Conservation (phyloP, 257 asterid genomes). For the Plantago major region DNA sequence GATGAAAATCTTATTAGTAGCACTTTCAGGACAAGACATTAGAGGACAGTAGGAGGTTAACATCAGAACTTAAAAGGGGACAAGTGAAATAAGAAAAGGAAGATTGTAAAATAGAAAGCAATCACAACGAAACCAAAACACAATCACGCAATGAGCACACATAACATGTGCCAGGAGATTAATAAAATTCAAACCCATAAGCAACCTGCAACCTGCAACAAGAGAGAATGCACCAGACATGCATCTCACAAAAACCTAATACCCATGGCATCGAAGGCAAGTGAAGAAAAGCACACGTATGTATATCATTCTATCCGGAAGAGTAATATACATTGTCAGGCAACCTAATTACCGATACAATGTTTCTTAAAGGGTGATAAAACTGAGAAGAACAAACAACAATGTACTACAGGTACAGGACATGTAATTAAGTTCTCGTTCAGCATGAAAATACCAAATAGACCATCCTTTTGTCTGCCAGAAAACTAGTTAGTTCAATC, state of each 20-base stretch:
- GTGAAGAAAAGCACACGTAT: not conserved
- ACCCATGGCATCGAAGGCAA: not conserved
- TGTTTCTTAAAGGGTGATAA: constrained; percentile 14
- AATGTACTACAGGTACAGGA: constrained; percentile 18
- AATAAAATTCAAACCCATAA: not conserved
- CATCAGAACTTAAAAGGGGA: too few species aligned
- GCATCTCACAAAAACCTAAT: not conserved
- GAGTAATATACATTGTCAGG: constrained; percentile 9
- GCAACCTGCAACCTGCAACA: not conserved
- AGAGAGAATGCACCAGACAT: constrained; percentile 1
- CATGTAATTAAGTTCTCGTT: constrained; percentile 18
- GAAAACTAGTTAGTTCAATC: constrained; percentile 37
- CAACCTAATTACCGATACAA: constrained; percentile 14
- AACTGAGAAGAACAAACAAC: constrained; percentile 18
- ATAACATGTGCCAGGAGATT: not conserved
- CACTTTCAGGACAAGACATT: too few species aligned
- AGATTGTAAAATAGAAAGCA: too few species aligned
- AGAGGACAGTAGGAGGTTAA: too few species aligned
- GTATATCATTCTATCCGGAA: constrained; percentile 17
- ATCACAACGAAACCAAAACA: too few species aligned
- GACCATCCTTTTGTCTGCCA: constrained; percentile 4
- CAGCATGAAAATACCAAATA: constrained; percentile 13
- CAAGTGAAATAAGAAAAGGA: too few species aligned
- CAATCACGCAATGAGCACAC: not conserved
- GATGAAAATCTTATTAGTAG: too few species aligned